phyloP scores from a whole-genome alignment of 305 asterid genomes.

The Fraxinus nigra region DNA sequence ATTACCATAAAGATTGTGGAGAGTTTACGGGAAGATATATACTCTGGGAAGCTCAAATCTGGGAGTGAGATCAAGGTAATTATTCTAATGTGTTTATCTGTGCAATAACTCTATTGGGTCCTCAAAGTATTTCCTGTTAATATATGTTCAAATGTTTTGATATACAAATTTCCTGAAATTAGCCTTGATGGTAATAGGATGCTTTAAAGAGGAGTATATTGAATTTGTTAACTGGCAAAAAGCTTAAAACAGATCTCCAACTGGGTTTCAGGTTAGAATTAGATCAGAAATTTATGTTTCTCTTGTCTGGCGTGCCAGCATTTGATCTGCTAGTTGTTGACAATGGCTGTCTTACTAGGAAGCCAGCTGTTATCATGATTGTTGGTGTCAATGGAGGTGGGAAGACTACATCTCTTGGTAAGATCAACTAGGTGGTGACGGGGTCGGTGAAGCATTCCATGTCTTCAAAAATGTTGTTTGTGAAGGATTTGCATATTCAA shows the following conservation, averaged over 20 bases:
- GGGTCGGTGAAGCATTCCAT: background rate
- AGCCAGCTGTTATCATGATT: constrained; percentile 88
- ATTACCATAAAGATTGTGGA: constrained; percentile 86
- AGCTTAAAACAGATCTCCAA: constrained; percentile 73
- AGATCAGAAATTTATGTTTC: constrained; percentile 6
- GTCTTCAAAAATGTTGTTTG: background rate
- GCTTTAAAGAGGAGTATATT: constrained; percentile 74
- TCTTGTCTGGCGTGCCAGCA: background rate
- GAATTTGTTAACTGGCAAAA: constrained; percentile 70
- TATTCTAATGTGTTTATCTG: background rate
- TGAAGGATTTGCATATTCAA: background rate
- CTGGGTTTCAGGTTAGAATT: constrained; percentile 78
- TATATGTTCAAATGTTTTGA: background rate
- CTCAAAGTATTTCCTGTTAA: background rate
- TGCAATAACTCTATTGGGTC: background rate
- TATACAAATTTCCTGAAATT: constrained; percentile 16
- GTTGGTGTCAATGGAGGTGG: constrained; percentile 99
- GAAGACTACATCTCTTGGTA: constrained; percentile 94
- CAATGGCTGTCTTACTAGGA: constrained; percentile 43
- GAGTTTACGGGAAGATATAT: constrained; percentile 84
- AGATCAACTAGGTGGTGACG: constrained; percentile 22
- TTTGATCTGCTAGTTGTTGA: constrained; percentile 20
- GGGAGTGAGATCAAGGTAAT: constrained; percentile 86
- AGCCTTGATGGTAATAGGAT: constrained; percentile 45
- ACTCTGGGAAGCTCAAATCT: constrained; percentile 84